These are phyloP conservation scores for Claviceps sp. DNA, from an alignment of 2,329 filamentous ascomycete genomes.

Conservation along the genomic window DNA sequence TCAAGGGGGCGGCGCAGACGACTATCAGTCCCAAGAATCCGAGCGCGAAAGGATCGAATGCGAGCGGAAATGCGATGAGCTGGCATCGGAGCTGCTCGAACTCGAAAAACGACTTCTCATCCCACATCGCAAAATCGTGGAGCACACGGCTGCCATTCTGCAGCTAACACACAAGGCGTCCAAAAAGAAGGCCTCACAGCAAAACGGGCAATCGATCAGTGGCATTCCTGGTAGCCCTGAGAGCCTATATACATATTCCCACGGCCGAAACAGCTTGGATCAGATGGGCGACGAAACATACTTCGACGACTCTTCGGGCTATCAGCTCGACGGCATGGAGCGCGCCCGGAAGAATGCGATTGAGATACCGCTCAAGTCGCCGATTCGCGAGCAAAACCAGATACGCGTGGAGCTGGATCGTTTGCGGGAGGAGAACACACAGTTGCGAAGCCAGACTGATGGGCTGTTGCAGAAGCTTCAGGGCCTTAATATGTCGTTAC, in stretches of 20 bases:
- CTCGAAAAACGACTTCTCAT: conserved; percentile 66
- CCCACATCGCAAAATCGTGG: conserved; percentile 61
- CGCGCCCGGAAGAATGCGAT: conserved; percentile 29
- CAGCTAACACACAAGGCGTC: conserved; percentile 75
- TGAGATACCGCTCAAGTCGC: conserved; percentile 46
- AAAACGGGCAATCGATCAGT: conserved; percentile 29
- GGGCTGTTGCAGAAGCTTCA: conserved; percentile 42
- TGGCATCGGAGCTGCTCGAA: conserved; percentile 66
- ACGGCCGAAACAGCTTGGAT: conserved; percentile 45
- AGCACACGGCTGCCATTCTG: conserved; percentile 85
- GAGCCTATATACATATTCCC: conserved; percentile 58
- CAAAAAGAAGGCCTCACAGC: conserved; percentile 38
- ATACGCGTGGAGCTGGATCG: conserved; percentile 34
- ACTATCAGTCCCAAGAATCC: conserved; percentile 41
- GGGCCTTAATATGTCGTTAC: conserved; percentile 51
- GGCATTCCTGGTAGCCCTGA: conserved; percentile 63
- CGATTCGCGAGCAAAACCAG: conserved; percentile 39
- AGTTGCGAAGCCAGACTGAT: conserved; percentile 21
- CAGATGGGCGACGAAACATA: conserved; percentile 42
- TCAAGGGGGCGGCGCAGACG: conserved; percentile 21
- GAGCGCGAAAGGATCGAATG: conserved; percentile 63
- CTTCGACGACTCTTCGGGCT: conserved; percentile 68
- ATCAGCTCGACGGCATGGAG: conserved; percentile 53
- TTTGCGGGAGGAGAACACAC: conserved; percentile 30
- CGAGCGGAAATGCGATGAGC: conserved; percentile 71